Percentiles rank a stretch among this genome's conserved stretches.
Evolutionary conservation across 2,329 filamentous ascomycete species (phyloP).

Genomic region (Penicillium sp.): DNA sequence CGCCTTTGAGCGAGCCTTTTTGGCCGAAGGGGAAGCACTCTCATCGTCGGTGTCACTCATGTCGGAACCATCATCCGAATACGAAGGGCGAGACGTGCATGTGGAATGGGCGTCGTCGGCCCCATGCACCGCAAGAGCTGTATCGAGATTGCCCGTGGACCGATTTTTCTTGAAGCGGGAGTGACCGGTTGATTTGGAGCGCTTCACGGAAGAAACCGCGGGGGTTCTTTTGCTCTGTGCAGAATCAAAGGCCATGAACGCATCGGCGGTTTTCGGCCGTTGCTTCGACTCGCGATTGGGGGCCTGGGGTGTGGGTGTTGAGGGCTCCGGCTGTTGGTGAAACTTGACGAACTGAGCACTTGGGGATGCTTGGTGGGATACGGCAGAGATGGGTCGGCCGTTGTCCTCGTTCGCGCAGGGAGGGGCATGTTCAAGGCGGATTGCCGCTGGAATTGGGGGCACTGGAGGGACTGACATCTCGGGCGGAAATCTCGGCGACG

Average conservation of each 20-base stretch:
- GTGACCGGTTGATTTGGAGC: slow-evolving; percentile 38
- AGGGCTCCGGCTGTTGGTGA: slow-evolving; percentile 52
- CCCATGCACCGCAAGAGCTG: slow-evolving; percentile 15
- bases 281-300: slow-evolving; percentile 23
- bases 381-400: slow-evolving; percentile 71
- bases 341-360: slow-evolving; percentile 62
- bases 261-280: slow-evolving; percentile 42
- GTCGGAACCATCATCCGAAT: slow-evolving; percentile 28
- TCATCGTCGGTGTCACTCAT: slow-evolving; percentile 25
- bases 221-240: slow-evolving; percentile 12
- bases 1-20: slow-evolving; percentile 29
- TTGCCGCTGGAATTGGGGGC: slow-evolving; percentile 12
- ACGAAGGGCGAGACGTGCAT: slow-evolving; percentile 22
- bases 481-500: slow-evolving; percentile 25
- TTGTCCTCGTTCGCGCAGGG: slow-evolving; percentile 45
- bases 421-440: slow-evolving; percentile 11
- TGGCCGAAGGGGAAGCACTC: slow-evolving; percentile 20
- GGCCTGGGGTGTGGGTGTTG: slow-evolving; percentile 11
- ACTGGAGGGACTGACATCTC: slow-evolving; percentile 5
- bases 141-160: slow-evolving; percentile 25
- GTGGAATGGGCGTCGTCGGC: slow-evolving; percentile 20
- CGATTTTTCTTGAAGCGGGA: slow-evolving; percentile 27
- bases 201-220: slow-evolving; percentile 26
- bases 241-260: slow-evolving; percentile 30
- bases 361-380: slow-evolving; percentile 78